A percentile compares a stretch with the other conserved stretches of the same genome.
These are phyloP conservation scores for Alternaria solani DNA, from an alignment of 2,329 filamentous ascomycete species.

Conservation along the genomic window DNA sequence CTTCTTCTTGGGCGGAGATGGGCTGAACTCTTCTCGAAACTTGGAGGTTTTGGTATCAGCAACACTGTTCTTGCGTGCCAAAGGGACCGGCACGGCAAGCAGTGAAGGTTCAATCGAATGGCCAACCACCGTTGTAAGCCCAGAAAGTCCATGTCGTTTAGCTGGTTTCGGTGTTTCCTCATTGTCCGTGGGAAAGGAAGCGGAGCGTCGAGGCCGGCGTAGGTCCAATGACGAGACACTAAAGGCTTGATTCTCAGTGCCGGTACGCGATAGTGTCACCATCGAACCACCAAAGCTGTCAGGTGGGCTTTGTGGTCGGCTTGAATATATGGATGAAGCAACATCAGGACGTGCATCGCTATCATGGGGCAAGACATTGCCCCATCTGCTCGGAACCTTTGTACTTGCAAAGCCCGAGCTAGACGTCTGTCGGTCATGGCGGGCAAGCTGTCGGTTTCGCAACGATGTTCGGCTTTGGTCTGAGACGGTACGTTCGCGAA, in stretches of 20 bases:
- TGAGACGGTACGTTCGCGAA: constrained; percentile 29
- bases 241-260: constrained; percentile 15
- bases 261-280: constrained; percentile 23
- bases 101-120: background rate
- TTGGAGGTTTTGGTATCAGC: constrained; percentile 45
- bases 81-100: constrained; percentile 8
- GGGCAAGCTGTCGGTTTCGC: constrained; percentile 15
- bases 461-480: constrained; percentile 30
- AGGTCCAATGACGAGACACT: constrained; percentile 19
- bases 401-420: constrained; percentile 50
- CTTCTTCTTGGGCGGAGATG: constrained; percentile 39
- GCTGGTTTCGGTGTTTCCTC: constrained; percentile 34
- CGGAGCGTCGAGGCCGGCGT: constrained; percentile 25
- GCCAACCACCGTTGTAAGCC: constrained; percentile 9
- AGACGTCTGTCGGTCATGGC: constrained; percentile 42
- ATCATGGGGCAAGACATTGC: constrained; percentile 38
- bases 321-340: constrained; percentile 54
- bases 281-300: constrained; percentile 40
- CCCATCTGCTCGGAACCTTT: constrained; percentile 50
- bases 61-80: constrained; percentile 41
- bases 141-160: constrained; percentile 19
- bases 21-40: constrained; percentile 49
- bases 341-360: constrained; percentile 24
- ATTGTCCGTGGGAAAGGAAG: constrained; percentile 35
- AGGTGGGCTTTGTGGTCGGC: constrained; percentile 49